Base-by-base conservation (phyloP, 2,329 filamentous ascomycete genomes). In the Elsinoe fawcettii region DNA sequence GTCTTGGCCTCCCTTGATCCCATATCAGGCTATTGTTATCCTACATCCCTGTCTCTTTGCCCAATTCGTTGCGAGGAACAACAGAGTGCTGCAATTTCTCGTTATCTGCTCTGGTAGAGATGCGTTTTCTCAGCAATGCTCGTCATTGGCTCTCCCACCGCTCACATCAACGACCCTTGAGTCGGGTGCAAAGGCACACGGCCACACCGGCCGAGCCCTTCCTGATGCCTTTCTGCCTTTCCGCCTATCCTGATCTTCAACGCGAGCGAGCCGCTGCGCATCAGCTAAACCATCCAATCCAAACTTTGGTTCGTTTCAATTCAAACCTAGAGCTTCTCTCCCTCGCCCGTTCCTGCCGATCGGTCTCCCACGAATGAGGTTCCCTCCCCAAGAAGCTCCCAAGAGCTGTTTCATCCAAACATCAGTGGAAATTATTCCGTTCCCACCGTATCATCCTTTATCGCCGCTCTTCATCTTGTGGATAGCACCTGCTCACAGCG, bases 401-500 rank as follows among this genome's bases (percentile, higher is more conserved):
- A 20, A 11, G 11, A 23, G 18, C 18, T 53, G 49, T 53, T 53
- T 53, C 49, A 53, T 53, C 49, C 49, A 25, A 30, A 37, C 30
- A 37, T 34, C 49, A 23, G 49, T 53, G 49, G 49, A 53, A 53
- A 53, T 53, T 53, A 53, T 53, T 53, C 32, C 49, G 49, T 53
- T 51, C 18, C 49, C 49, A 39, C 49, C 25, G 16, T 14, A 23
- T 9, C 34, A 22, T 34, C 49, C 49, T 53, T 51, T 53, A 53
- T 53, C 49, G 49, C 49, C 30, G 30, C 49, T 53, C 49, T 5
- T 37, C 30, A 53, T 53, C 49, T 39, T 39, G 16, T 53, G 30
- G 49, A 53, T 53, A 53, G n/a, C 49, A 53, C 32, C 49, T n/a
- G 25, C 49, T 37, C 34, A 12, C 14, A 37, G 34, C 34, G 34